phyloP scores from a whole-genome alignment of 1,284 basidiomycete species.

The Sporisorium iseilematis-ciliati region DNA sequence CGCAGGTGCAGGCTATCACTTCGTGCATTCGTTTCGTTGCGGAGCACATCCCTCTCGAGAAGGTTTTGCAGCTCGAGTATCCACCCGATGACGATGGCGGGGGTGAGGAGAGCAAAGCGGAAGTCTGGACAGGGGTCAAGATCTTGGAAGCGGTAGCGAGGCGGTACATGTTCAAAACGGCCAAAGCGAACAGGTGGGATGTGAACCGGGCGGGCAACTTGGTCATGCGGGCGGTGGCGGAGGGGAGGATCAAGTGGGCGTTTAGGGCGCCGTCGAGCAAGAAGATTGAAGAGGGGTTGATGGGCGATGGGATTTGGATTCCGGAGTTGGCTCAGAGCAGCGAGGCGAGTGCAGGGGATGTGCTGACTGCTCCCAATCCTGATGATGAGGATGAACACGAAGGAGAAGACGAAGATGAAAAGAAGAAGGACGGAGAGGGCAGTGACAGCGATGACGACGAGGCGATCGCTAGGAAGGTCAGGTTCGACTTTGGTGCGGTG shows the following conservation, averaged over 20 bases:
- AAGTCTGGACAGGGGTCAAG: constrained; percentile 81
- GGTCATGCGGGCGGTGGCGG: constrained; percentile 76
- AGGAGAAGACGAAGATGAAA: constrained; percentile 23
- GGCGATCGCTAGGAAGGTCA: constrained; percentile 28
- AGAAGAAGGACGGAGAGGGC: constrained; percentile 5
- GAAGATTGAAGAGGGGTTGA: not conserved
- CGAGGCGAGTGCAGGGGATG: constrained; percentile 11
- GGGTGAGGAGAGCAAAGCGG: constrained; percentile 46
- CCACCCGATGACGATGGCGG: constrained; percentile 58
- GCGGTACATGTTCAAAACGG: constrained; percentile 80
- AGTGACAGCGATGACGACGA: constrained; percentile 18
- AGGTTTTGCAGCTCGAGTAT: constrained; percentile 75
- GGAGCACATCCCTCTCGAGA: constrained; percentile 81
- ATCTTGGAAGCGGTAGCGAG: constrained; percentile 82
- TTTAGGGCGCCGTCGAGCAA: constrained; percentile 71
- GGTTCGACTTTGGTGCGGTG: constrained; percentile 35
- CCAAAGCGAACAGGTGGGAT: constrained; percentile 88
- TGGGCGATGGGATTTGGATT: constrained; percentile 46
- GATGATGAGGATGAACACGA: constrained; percentile 38
- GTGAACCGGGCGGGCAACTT: constrained; percentile 87
- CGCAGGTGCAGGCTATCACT: constrained; percentile 82
- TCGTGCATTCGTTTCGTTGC: constrained; percentile 80
- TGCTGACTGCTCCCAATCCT: constrained; percentile 35
- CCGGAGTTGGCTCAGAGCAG: not conserved
- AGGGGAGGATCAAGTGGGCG: constrained; percentile 83